A percentile compares a stretch with the other conserved stretches of the same genome.
Conservation (phyloP, 2,329 filamentous ascomycete genomes). For the Alternaria sp. region DNA sequence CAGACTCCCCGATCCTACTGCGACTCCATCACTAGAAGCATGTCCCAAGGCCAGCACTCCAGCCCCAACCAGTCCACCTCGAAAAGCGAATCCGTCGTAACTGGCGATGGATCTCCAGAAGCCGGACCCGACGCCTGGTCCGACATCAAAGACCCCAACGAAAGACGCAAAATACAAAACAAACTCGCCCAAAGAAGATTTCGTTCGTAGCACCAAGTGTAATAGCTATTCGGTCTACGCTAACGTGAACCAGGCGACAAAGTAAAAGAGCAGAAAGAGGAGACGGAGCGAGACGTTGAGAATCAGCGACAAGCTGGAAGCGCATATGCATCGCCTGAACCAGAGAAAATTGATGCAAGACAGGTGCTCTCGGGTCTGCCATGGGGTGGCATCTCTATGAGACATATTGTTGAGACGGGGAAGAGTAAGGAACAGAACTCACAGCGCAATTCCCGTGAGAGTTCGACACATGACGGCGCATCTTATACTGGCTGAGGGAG, state of each 20-base stretch:
- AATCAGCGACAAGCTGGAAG: conserved; percentile 69
- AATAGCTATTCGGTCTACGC: background rate
- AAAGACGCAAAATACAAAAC: conserved; percentile 77
- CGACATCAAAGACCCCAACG: conserved; percentile 71
- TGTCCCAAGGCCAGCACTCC: conserved; percentile 31
- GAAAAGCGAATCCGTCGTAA: conserved; percentile 17
- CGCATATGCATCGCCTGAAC: conserved; percentile 67
- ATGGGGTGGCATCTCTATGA: conserved; percentile 69
- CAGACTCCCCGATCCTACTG: background rate
- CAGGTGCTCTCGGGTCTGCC: conserved; percentile 69
- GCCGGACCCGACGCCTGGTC: conserved; percentile 67
- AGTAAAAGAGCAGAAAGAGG: conserved; percentile 70
- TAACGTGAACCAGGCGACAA: conserved; percentile 66
- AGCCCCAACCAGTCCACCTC: conserved; percentile 23
- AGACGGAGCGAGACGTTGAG: conserved; percentile 65
- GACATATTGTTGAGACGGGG: conserved; percentile 55
- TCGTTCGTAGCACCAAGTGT: conserved; percentile 61
- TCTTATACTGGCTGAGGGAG: conserved; percentile 23
- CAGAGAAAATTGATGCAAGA: conserved; percentile 60
- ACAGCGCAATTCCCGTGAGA: conserved; percentile 48
- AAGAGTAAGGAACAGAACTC: conserved; percentile 54
- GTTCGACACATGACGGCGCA: conserved; percentile 46
- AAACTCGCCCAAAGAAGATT: conserved; percentile 78
- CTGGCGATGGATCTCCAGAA: conserved; percentile 25
- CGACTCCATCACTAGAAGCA: conserved; percentile 4